phyloP scores from a whole-genome alignment of 2,329 filamentous ascomycete genomes.

The Akanthomyces lecanii region DNA sequence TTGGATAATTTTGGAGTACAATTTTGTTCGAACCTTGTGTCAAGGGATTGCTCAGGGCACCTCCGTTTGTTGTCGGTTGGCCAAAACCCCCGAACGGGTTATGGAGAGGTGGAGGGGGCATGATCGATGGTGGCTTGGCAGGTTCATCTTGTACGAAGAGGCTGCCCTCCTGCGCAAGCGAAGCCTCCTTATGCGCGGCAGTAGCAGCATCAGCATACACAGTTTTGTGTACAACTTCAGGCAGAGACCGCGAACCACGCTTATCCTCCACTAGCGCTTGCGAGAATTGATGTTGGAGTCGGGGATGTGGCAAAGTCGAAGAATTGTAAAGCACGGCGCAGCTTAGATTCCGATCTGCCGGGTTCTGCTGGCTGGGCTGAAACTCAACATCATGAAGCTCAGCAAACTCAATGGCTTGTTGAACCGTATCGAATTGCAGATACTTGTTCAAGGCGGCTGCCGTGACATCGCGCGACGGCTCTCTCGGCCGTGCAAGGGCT shows the following conservation, averaged over 20 bases:
- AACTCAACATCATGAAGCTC: conserved; percentile 55
- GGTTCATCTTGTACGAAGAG: conserved; percentile 25
- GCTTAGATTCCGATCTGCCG: conserved; percentile 33
- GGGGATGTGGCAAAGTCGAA: conserved; percentile 42
- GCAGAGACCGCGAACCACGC: conserved; percentile 47
- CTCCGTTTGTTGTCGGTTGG: background rate
- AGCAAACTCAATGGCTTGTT: conserved; percentile 63
- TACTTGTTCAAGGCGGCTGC: conserved; percentile 51
- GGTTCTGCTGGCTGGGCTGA: conserved; percentile 31
- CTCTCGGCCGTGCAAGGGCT: conserved; percentile 53
- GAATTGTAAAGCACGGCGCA: conserved; percentile 44
- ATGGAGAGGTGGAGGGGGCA: background rate
- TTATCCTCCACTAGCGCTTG: conserved; percentile 56
- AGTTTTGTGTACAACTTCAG: conserved; percentile 53
- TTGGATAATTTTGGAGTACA: background rate
- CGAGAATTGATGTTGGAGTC: conserved; percentile 54
- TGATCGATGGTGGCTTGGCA: background rate
- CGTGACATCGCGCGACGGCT: conserved; percentile 57
- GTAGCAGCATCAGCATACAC: conserved; percentile 35
- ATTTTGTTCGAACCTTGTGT: conserved; percentile 4
- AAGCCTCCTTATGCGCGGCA: background rate
- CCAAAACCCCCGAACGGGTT: conserved; percentile 3
- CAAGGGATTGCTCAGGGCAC: background rate
- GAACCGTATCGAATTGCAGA: conserved; percentile 63
- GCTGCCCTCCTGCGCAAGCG: conserved; percentile 24